Conservation (phyloP, 345 rosid genomes). For the Sonneratia caseolaris region DNA sequence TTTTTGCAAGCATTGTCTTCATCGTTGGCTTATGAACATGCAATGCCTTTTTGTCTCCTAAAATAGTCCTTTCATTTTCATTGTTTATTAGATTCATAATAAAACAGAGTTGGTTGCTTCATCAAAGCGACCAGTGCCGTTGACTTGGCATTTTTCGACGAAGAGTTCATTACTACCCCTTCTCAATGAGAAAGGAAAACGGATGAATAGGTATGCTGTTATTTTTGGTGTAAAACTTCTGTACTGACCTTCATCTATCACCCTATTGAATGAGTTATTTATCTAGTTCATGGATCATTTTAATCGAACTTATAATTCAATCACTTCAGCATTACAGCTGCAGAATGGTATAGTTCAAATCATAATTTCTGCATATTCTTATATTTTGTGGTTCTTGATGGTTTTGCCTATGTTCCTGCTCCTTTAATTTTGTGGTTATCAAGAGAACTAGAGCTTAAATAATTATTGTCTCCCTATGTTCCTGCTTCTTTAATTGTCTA, state of each 20-base stretch:
- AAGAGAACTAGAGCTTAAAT: background rate
- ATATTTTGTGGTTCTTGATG: background rate
- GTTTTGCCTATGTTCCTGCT: background rate
- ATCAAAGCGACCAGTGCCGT: conserved; percentile 83
- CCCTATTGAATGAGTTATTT: background rate
- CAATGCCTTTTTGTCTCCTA: background rate
- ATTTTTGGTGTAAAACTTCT: background rate
- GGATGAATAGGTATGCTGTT: conserved; percentile 58
- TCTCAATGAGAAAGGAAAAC: conserved; percentile 76
- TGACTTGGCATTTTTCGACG: conserved; percentile 92
- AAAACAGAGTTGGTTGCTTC: conserved; percentile 83
- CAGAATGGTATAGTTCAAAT: background rate
- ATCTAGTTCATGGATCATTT: background rate
- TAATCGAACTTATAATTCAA: background rate
- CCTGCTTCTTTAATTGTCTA: background rate
- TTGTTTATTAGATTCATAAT: conserved; percentile 65
- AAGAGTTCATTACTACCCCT: conserved; percentile 59
- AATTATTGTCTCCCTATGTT: background rate
- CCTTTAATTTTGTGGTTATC: background rate
- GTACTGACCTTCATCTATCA: background rate
- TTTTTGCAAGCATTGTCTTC: background rate
- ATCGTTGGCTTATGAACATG: background rate
- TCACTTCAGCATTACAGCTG: background rate
- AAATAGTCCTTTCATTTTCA: background rate
- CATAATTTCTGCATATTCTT: background rate